phyloP scores from a whole-genome alignment of 768 basidiomycete genomes.

The Astraeus odoratus region DNA sequence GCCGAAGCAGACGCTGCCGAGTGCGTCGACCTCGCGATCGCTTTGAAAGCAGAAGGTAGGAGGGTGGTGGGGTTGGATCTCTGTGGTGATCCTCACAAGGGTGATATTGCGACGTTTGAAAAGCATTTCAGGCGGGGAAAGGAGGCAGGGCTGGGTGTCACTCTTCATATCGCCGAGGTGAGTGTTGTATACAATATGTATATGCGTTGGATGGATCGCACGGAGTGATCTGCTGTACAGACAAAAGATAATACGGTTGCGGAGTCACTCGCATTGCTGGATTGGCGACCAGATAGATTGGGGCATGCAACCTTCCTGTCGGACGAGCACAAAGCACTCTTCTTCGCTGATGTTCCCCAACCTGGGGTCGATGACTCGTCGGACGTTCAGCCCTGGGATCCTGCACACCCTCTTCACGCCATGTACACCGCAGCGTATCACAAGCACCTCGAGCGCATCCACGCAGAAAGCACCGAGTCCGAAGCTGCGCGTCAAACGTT shows the following conservation, averaged over 20 bases:
- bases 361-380: background rate
- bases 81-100: slow-evolving; percentile 66
- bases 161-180: slow-evolving; percentile 81
- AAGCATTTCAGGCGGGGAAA: slow-evolving; percentile 48
- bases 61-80: slow-evolving; percentile 74
- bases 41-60: slow-evolving; percentile 48
- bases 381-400: slow-evolving; percentile 13
- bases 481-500: slow-evolving; percentile 1
- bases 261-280: slow-evolving; percentile 58
- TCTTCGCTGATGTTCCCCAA: slow-evolving; percentile 31
- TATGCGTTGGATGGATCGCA: background rate
- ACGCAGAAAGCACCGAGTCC: slow-evolving; percentile 13
- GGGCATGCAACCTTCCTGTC: slow-evolving; percentile 80
- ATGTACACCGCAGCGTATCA: slow-evolving; percentile 18
- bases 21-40: slow-evolving; percentile 49
- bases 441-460: slow-evolving; percentile 17
- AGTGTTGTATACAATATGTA: slow-evolving; percentile 7
- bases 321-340: slow-evolving; percentile 48
- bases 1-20: slow-evolving; percentile 40
- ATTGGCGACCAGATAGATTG: slow-evolving; percentile 57
- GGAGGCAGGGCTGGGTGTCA: slow-evolving; percentile 59
- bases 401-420: slow-evolving; percentile 17
- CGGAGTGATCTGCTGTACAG: slow-evolving; percentile 23
- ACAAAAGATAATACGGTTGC: slow-evolving; percentile 39
- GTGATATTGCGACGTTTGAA: slow-evolving; percentile 47